Evolutionary conservation across 495 filamentous ascomycete species (phyloP), one percentile per base, ranked within the genome.

Genomic region (Hypomontagnella monticulosa): DNA sequence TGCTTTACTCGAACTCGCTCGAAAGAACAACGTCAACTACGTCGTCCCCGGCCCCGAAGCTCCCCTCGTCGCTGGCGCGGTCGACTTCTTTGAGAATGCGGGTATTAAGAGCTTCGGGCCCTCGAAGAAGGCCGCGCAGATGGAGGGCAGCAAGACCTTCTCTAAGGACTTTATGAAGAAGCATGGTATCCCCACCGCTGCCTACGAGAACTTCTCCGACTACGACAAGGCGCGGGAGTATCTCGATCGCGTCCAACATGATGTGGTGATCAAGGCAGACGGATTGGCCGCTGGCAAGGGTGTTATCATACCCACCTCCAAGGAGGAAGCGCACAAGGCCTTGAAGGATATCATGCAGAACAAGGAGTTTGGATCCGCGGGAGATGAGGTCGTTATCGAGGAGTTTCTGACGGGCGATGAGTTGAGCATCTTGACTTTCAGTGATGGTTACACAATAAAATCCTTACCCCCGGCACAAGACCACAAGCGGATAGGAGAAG

Each of bases 111-210:
- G 87, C 78, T 99, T 97, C 69, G 95, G 95, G 11, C 95, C 95
- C 2, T 89, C 88, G 46, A 88, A 91, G 80, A 85, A 84, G 36
- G 96, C 95, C 37, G 94, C 96, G 27, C 84, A 85, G 52, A 90
- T 99, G 89, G 95, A 99, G 76, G 95, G 95, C 53, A 93, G 90
- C 74, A 98, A 99, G 81, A 90, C 93, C 11, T 98, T 96, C 78
- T 91, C 92, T 30, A 99, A 99, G 77, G 94, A 99, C 77, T 99
- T 99, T 75, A 99, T 99, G 96, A 86, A 91, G 75, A 86, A 87
- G 62, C 88, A 97, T 77, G 81, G 83, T 67, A 97, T 99, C 67
- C 94, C 95, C 37, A 98, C 95, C 1, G 95, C 96, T 5, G 84
- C 81, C 23, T 99, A 96, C 78, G 84, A 87, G 74, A 97, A 93